phyloP scores from a whole-genome alignment of 1,139 yeast species.

The Tardiomyces depauwii region DNA sequence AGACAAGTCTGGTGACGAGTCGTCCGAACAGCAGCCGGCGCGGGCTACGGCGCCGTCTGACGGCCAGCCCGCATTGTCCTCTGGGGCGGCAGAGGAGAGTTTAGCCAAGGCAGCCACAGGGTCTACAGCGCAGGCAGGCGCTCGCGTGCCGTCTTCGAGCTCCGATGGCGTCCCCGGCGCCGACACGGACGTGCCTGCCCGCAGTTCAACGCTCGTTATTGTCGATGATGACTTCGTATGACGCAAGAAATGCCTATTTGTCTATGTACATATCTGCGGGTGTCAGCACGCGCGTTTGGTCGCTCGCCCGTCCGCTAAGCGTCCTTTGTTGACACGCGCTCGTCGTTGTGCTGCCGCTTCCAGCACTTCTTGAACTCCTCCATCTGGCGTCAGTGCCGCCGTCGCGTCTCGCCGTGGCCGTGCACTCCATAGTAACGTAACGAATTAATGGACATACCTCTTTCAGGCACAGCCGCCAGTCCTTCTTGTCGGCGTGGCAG shows the following conservation, averaged over 20 bases:
- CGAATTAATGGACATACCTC: constrained; percentile 23
- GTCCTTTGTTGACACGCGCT: constrained; percentile 35
- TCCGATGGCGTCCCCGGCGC: no score
- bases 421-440: constrained; percentile 3
- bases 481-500: constrained; percentile 65
- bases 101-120: no score
- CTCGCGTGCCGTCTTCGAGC: no score
- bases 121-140: no score
- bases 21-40: background rate
- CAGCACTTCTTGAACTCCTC: constrained; percentile 58
- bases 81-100: no score
- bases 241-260: background rate
- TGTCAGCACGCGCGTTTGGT: no score
- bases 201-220: background rate
- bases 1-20: constrained; percentile 1
- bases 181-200: background rate
- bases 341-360: constrained; percentile 46
- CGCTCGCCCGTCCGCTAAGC: background rate
- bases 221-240: background rate
- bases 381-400: constrained; percentile 29
- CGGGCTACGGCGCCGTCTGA: background rate
- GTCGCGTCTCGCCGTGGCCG: background rate
- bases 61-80: background rate
- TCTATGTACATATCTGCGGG: no score
- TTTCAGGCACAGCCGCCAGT: constrained; percentile 55